Evolutionary conservation across 805 yeast genomes (phyloP).

Genomic region (Zygotorulaspora sp.): DNA sequence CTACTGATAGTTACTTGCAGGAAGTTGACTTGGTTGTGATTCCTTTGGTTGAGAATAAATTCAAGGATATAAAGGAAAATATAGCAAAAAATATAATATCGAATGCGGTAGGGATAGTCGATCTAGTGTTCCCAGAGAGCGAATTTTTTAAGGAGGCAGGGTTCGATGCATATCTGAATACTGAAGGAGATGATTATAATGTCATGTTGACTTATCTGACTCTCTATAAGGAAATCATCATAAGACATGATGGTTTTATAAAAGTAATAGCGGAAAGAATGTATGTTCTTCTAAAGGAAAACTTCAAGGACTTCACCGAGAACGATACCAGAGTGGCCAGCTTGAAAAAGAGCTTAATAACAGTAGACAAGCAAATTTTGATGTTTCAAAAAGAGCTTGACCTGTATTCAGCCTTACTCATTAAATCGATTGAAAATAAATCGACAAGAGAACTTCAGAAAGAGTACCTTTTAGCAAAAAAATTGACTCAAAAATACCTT

Average conservation of each 20-base stretch:
- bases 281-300: conserved; percentile 17
- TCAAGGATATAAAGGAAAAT: conserved; percentile 6
- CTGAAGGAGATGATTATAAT: conserved; percentile 15
- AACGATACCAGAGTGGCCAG: conserved; percentile 35
- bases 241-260: conserved; percentile 13
- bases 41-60: conserved; percentile 14
- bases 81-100: conserved; percentile 18
- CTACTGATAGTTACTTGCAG: conserved; percentile 17
- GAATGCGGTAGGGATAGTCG: conserved; percentile 21
- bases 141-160: conserved; percentile 19
- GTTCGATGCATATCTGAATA: conserved; percentile 6
- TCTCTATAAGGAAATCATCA: conserved; percentile 16
- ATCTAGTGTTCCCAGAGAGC: conserved; percentile 18
- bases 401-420: conserved; percentile 16
- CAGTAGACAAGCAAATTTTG: conserved; percentile 18
- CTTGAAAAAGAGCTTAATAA: conserved; percentile 29
- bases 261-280: conserved; percentile 21
- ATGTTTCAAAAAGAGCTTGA: conserved; percentile 20
- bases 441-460: conserved; percentile 30
- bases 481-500: conserved; percentile 36
- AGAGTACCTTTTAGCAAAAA: conserved; percentile 35
- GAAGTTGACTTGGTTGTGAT: conserved; percentile 16
- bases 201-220: conserved; percentile 21
- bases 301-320: conserved; percentile 27
- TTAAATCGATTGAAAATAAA: conserved; percentile 21